phyloP scores from a whole-genome alignment of 1,284 basidiomycete species.

The Volvariella volvacea region DNA sequence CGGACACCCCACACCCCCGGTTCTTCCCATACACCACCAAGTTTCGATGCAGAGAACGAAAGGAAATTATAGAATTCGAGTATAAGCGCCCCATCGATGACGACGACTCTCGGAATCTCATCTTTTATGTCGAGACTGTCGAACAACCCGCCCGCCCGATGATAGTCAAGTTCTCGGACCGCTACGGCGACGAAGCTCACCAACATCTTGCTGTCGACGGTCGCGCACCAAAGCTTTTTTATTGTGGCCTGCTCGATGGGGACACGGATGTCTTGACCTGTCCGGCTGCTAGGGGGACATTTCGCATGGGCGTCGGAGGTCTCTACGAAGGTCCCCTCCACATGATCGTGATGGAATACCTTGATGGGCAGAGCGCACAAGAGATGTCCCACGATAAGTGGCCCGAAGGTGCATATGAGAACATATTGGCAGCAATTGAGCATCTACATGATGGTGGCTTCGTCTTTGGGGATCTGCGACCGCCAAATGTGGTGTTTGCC shows the following conservation, averaged over 20 bases:
- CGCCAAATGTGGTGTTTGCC: constrained; percentile 9
- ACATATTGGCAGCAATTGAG: background rate
- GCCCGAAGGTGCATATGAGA: background rate
- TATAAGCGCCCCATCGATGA: constrained; percentile 11
- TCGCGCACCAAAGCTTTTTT: constrained; percentile 5
- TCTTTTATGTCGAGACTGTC: constrained; percentile 9
- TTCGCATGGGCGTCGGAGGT: background rate
- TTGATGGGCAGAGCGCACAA: background rate
- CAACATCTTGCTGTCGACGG: background rate
- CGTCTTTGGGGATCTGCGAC: constrained; percentile 10
- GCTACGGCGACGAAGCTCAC: constrained; percentile 10
- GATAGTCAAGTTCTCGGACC: constrained; percentile 14
- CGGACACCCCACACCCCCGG: constrained; percentile 7
- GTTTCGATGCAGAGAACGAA: constrained; percentile 2
- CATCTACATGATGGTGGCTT: constrained; percentile 8
- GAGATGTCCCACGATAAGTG: background rate
- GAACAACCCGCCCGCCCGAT: background rate
- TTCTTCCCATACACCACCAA: constrained; percentile 10
- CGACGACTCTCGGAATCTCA: constrained; percentile 8
- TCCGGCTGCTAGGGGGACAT: background rate
- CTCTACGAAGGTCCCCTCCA: constrained; percentile 4
- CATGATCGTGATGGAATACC: constrained; percentile 12
- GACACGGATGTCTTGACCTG: background rate
- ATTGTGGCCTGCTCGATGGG: constrained; percentile 4
- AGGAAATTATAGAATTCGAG: constrained; percentile 7